Percentiles rank a stretch among this genome's conserved stretches.
phyloP scores from a whole-genome alignment of 495 filamentous ascomycete species.

The Neurospora sp. region DNA sequence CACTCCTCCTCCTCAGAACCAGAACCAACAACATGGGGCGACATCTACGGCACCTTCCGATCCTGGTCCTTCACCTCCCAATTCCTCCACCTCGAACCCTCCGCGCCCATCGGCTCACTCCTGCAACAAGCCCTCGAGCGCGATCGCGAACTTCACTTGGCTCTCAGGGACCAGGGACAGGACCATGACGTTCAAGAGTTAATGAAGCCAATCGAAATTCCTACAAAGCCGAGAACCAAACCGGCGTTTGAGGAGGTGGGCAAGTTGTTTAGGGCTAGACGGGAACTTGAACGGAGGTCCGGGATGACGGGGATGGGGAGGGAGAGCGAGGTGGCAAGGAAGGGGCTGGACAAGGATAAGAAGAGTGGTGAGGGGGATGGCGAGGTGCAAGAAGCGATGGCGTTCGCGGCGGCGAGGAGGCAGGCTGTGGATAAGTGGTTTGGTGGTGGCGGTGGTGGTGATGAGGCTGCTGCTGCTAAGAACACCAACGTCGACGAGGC shows the following conservation, averaged over 20 bases:
- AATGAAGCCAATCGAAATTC: neutral
- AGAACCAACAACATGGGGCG: neutral
- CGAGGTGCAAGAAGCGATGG: neutral
- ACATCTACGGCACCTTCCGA: neutral
- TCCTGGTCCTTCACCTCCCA: neutral
- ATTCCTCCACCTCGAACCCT: neutral
- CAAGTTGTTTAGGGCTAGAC: neutral
- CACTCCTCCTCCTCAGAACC: neutral
- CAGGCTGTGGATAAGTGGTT: neutral
- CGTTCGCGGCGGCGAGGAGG: neutral
- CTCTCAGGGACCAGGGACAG: neutral
- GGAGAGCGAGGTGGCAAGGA: neutral
- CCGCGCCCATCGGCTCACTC: neutral
- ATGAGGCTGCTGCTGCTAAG: neutral
- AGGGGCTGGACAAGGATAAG: no score
- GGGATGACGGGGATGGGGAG: no score
- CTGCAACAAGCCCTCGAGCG: slow-evolving; percentile 1
- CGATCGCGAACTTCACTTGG: slow-evolving; percentile 3
- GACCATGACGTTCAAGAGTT: neutral
- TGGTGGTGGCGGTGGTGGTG: neutral
- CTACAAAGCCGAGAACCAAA: neutral
- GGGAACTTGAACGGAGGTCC: no score
- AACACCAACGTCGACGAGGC: neutral
- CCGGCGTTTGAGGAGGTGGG: neutral
- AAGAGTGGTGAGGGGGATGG: neutral